Evolutionary conservation across 1,139 yeast genomes (phyloP).

Genomic region (Suhomyces panamericanus): DNA sequence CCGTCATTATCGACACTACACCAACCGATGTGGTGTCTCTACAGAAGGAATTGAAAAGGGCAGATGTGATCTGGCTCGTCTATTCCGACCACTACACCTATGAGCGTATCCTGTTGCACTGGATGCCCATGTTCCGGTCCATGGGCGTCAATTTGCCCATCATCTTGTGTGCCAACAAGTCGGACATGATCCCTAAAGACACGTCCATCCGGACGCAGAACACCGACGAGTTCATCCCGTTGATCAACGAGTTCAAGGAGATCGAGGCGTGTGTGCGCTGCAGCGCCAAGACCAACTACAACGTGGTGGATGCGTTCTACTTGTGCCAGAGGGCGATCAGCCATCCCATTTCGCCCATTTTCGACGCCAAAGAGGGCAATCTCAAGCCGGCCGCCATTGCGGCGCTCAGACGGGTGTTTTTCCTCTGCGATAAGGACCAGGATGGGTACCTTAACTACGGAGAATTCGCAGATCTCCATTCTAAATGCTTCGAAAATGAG

Average conservation of each 20-base stretch:
- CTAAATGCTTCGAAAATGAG: constrained; percentile 66
- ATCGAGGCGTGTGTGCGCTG: constrained; percentile 88
- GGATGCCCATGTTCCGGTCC: constrained; percentile 92
- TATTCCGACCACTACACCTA: constrained; percentile 93
- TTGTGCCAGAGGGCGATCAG: constrained; percentile 89
- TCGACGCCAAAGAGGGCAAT: constrained; percentile 85
- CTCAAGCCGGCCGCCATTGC: constrained; percentile 74
- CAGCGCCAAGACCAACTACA: constrained; percentile 75
- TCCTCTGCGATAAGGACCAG: constrained; percentile 84
- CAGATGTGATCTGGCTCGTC: constrained; percentile 91
- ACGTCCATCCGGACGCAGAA: constrained; percentile 34
- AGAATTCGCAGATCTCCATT: constrained; percentile 70
- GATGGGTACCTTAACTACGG: constrained; percentile 74
- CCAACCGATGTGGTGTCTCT: constrained; percentile 61
- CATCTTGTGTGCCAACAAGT: constrained; percentile 85
- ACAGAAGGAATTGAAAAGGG: constrained; percentile 74
- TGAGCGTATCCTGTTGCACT: constrained; percentile 83
- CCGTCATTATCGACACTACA: constrained; percentile 77
- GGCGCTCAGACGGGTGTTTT: constrained; percentile 80
- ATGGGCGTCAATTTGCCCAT: constrained; percentile 91
- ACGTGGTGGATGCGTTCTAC: constrained; percentile 88
- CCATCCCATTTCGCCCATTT: constrained; percentile 91
- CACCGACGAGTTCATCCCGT: constrained; percentile 80
- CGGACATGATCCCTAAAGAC: constrained; percentile 43
- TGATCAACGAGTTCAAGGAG: constrained; percentile 87